These are phyloP conservation scores for Syzygium oleosum DNA, from an alignment of 345 rosid genomes.

Conservation along the genomic window DNA sequence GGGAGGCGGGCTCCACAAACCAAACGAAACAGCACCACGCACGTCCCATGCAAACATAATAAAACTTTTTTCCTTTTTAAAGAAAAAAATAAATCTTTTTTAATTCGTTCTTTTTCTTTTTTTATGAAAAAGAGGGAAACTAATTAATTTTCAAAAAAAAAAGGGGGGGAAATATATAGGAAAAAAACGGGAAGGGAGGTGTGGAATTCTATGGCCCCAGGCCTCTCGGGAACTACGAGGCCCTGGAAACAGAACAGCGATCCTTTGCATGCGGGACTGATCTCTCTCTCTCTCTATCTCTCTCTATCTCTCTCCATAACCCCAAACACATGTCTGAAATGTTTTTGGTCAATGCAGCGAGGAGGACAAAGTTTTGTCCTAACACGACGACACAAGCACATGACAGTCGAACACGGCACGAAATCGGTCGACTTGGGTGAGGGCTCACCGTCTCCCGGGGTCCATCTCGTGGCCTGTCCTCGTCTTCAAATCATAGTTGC, in stretches of 20 bases:
- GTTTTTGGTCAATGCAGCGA: background rate
- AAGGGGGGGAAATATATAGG: background rate
- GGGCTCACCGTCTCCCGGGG: background rate
- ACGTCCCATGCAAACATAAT: constrained; percentile 44
- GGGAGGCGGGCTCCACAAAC: constrained; percentile 26
- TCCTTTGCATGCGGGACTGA: background rate
- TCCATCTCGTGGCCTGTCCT: no score
- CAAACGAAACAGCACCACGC: constrained; percentile 10
- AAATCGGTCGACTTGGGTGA: background rate
- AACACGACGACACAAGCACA: background rate
- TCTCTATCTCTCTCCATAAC: background rate
- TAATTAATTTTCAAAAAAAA: no score
- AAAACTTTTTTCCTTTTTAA: background rate
- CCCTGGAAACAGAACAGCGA: background rate
- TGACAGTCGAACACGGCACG: background rate
- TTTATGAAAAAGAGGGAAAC: background rate
- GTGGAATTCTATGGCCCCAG: background rate
- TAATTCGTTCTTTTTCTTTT: background rate
- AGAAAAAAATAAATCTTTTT: background rate
- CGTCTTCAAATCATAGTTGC: background rate
- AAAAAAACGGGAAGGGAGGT: background rate
- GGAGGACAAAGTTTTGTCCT: background rate
- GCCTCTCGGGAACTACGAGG: background rate
- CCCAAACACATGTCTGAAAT: background rate
- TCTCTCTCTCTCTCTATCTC: background rate